Evolutionary conservation across 768 basidiomycete species (phyloP), one percentile per base, ranked within the genome.

Genomic region (Lepiota venenata): DNA sequence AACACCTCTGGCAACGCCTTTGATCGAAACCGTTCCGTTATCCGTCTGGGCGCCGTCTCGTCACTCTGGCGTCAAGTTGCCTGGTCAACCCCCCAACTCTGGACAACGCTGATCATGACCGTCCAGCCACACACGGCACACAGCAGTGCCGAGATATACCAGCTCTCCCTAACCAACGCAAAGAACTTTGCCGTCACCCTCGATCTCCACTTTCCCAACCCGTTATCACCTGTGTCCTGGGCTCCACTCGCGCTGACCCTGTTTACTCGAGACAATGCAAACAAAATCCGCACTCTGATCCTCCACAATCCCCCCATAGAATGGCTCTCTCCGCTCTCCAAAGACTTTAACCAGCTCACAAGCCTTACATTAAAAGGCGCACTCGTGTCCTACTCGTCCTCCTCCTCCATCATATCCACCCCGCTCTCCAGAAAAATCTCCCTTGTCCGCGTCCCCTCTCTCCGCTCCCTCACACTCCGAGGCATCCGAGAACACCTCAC

Each of bases 1-100:
- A 35, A 36, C 21, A 9, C 32, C 8, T 3, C 32, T 2, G 9
- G 8, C 32, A 32, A 3, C 32, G 9, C 8, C 32, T 32, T 32
- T 32, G 32, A 32, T 32, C 6, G 32, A 32, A 32, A 32, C 32
- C 32, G 18, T 52, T 20, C 41, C 14, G 50, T n/a, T 32, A 35
- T 52, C 29, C 42, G 42, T n/a, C 22, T 52, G 18, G 50, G 50
- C 12, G 40, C 50, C 20, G 40, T 52, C 9, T 52, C 41, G 8
- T 52, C 42, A 12, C 32, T 43, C n/a, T 52, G 50, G 50, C 15
- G 50, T 11, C 50, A 44, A 20, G 22, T 36, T n/a, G 32, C 41
- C 4, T 43, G 50, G 41, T 52, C 50, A 8, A 52, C 50, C 9
- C 50, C 50, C 20, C 18, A 27, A 12, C 16, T 52, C 11, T 52